These are phyloP conservation scores for Stachybotrys chartarum DNA, from an alignment of 2,329 filamentous ascomycete genomes.

Conservation along the genomic window DNA sequence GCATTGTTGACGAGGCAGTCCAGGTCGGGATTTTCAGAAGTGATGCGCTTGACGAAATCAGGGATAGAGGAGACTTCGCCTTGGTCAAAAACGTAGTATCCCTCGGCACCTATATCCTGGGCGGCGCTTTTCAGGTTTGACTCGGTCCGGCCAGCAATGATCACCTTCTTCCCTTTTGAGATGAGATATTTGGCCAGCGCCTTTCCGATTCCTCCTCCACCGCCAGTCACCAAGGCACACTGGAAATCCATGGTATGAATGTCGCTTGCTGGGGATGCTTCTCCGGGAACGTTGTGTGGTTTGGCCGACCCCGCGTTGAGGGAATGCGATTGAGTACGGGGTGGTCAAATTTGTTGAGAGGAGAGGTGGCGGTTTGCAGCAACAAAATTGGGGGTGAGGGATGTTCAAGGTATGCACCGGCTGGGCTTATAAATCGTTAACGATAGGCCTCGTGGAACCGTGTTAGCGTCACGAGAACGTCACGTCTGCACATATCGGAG, in stretches of 20 bases:
- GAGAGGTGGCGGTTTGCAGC: too few relatives aligned
- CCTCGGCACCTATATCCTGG: constrained; percentile 34
- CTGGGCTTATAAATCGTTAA: too few relatives aligned
- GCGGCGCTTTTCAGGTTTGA: constrained; percentile 38
- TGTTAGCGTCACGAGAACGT: too few relatives aligned
- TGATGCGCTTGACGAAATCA: constrained; percentile 35
- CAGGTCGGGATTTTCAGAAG: constrained; percentile 36
- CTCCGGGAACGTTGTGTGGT: too few relatives aligned
- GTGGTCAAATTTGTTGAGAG: too few relatives aligned
- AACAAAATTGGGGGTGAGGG: too few relatives aligned
- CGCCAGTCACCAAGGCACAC: constrained; percentile 42
- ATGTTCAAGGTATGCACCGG: too few relatives aligned
- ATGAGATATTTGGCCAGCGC: constrained; percentile 39
- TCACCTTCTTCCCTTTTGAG: constrained; percentile 38
- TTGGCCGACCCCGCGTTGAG: too few relatives aligned
- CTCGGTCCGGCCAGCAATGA: constrained; percentile 48
- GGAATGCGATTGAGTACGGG: too few relatives aligned
- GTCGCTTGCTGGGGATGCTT: too few relatives aligned
- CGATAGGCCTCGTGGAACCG: too few relatives aligned
- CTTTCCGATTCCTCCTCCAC: constrained; percentile 44
- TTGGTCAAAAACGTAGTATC: constrained; percentile 46
- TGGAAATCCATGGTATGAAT: constrained; percentile 19
- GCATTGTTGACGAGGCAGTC: constrained; percentile 56
- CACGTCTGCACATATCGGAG: too few relatives aligned
- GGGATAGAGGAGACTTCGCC: constrained; percentile 36